A percentile compares a stretch with the other conserved stretches of the same genome.
phyloP scores from a whole-genome alignment of 75 land plant species.

The Chamaecyparis obtusa region DNA sequence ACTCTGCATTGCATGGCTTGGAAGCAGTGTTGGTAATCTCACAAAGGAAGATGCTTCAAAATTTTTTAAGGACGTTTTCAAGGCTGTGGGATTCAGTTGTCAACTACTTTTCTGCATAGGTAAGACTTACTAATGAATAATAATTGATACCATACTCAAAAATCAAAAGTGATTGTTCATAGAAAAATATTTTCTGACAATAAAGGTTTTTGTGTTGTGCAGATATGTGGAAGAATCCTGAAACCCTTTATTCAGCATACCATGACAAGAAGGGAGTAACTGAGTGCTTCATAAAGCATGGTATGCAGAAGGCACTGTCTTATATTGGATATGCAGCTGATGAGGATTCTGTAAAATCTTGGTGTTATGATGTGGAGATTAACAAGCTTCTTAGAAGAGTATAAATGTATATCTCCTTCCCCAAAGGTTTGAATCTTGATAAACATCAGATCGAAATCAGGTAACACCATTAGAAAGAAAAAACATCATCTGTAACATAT shows the following conservation, averaged over 20 bases:
- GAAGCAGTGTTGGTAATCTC: constrained; percentile 35
- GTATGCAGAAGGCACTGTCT: not conserved
- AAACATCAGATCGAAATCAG: constrained; percentile 23
- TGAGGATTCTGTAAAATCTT: constrained; percentile 11
- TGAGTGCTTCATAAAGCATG: not conserved
- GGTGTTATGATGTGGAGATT: constrained; percentile 35
- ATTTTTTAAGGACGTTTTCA: constrained; percentile 15
- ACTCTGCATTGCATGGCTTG: constrained; percentile 45
- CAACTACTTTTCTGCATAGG: constrained; percentile 37
- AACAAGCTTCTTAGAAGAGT: constrained; percentile 24
- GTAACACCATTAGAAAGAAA: not conserved
- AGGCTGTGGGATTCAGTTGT: constrained; percentile 22
- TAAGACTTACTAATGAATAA: constrained; percentile 5
- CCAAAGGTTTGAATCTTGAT: constrained; percentile 12
- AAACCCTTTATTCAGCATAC: not conserved
- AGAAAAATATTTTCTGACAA: no score
- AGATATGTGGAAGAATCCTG: not conserved
- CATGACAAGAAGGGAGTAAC: not conserved
- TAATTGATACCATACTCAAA: not conserved
- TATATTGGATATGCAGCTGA: constrained; percentile 11
- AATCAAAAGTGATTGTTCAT: no score
- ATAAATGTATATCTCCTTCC: constrained; percentile 37
- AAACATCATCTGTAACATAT: not conserved
- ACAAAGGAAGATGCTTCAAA: constrained; percentile 5
- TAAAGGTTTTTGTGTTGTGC: not conserved